Evolutionary conservation across 23 red algal species (phyloP), one percentile per base, ranked within the genome.

Genomic region (Gracilaria gracilis): DNA sequence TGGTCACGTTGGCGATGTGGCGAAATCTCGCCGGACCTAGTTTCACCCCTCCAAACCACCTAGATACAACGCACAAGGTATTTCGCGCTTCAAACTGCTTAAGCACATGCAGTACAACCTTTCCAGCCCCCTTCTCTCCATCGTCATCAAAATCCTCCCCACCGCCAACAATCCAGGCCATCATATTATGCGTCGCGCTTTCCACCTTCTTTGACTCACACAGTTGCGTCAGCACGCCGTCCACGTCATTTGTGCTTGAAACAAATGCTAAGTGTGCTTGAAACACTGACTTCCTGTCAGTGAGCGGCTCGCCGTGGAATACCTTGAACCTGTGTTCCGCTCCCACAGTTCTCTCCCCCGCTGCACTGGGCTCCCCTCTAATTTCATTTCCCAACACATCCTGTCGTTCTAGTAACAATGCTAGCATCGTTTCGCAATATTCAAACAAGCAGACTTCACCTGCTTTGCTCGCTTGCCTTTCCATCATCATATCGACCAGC

Each of bases 31-130:
- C 71, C 28, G 91, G 82, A 20, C 91, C 91, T 7, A 94, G 82
- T 44, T 67, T 50, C 32, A 79, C 57, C 17, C 91, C 91, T 21
- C 91, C 91, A 66, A 67, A 94, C 91, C 91, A 94, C 28, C 91
- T 78, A 20, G 91, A 94, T 12, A 94, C 91, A 27, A 87, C 82
- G n/a, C 47, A 62, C 23, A 81, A 21, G 9, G 47, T 67, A 49
- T 81, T 69, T 40, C 38, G 38, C 2, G 54, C 67, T 25, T 49
- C 61, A 31, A 59, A 77, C 50, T 85, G 81, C 53, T 59, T 82
- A 6, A 94, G 37, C 11, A 86, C 71, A 79, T 74, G 66, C 12
- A 94, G 61, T 23, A 94, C 66, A 19, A 65, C 53, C 40, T 70
- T 87, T 14, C 82, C 91, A 14, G 82, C 91, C 33, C 79, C 82